A percentile compares a stretch with the other conserved stretches of the same genome.
phyloP scores from a whole-genome alignment of 2,329 filamentous ascomycete genomes.

The Nemania sp. region DNA sequence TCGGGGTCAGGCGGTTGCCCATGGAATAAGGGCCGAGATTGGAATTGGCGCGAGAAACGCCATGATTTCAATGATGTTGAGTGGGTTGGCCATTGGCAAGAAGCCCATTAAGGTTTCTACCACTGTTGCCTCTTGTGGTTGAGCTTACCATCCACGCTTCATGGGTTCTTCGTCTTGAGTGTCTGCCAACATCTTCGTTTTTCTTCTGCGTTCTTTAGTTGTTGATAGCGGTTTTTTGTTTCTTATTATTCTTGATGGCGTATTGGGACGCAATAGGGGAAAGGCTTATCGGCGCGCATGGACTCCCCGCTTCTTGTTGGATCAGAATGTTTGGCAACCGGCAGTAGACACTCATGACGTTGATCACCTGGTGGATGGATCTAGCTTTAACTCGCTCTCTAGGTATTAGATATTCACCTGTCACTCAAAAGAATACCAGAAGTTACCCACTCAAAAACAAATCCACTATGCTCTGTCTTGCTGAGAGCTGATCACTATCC shows the following conservation, averaged over 20 bases:
- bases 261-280: conserved; percentile 32
- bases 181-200: conserved; percentile 35
- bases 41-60: conserved; percentile 66
- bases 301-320: conserved; percentile 38
- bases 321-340: conserved; percentile 41
- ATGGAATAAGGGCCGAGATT: conserved; percentile 63
- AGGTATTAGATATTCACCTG: conserved; percentile 61
- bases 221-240: conserved; percentile 35
- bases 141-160: conserved; percentile 44
- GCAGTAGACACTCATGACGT: conserved; percentile 36
- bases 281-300: conserved; percentile 30
- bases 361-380: conserved; percentile 38
- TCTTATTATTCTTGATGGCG: conserved; percentile 32
- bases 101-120: conserved; percentile 47
- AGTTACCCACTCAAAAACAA: conserved; percentile 30
- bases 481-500: not conserved
- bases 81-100: conserved; percentile 93
- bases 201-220: conserved; percentile 40
- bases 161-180: conserved; percentile 37
- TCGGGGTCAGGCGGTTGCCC: conserved; percentile 54
- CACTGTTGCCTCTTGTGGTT: conserved; percentile 65
- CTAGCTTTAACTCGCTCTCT: conserved; percentile 64
- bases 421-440: conserved; percentile 52
- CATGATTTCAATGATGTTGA: conserved; percentile 79
- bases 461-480: not conserved